Evolutionary conservation across 495 filamentous ascomycete genomes (phyloP).

Genomic region (Talaromyces nanjingensis): DNA sequence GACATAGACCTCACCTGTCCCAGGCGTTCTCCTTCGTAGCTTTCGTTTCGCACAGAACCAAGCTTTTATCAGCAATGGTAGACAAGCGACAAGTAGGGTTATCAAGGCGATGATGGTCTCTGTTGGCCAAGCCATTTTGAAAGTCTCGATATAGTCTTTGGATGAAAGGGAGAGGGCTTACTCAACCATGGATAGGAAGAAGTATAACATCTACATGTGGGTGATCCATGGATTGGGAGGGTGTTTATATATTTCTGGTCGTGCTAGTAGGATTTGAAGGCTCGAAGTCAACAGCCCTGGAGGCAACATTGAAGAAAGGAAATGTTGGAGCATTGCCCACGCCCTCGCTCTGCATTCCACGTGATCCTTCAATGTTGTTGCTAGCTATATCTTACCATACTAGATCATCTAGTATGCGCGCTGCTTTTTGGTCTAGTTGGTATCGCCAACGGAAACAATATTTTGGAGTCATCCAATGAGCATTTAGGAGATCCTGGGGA

Average conservation of each 20-base stretch:
- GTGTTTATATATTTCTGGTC: not conserved
- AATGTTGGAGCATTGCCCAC: no score
- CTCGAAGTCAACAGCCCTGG: not conserved
- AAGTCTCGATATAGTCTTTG: not conserved
- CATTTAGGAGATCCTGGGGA: not conserved
- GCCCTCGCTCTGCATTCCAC: no score
- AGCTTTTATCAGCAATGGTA: not conserved
- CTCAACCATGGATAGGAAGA: not conserved
- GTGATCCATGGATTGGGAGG: not conserved
- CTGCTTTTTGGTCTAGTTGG: no score
- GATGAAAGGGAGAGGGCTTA: not conserved
- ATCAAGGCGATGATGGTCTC: not conserved
- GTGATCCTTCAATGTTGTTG: no score
- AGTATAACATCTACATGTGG: no score
- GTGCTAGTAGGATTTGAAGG: not conserved
- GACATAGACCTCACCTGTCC: not conserved
- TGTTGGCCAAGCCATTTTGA: not conserved
- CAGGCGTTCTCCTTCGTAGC: not conserved
- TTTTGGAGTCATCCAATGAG: not conserved
- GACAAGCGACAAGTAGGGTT: not conserved
- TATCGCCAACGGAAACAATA: no score
- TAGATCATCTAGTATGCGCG: no score
- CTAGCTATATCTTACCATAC: no score
- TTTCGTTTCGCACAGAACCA: not conserved
- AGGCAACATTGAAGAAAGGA: not conserved